phyloP scores from a whole-genome alignment of 129 eudicot species.

The Centrapalus pauciflorus region DNA sequence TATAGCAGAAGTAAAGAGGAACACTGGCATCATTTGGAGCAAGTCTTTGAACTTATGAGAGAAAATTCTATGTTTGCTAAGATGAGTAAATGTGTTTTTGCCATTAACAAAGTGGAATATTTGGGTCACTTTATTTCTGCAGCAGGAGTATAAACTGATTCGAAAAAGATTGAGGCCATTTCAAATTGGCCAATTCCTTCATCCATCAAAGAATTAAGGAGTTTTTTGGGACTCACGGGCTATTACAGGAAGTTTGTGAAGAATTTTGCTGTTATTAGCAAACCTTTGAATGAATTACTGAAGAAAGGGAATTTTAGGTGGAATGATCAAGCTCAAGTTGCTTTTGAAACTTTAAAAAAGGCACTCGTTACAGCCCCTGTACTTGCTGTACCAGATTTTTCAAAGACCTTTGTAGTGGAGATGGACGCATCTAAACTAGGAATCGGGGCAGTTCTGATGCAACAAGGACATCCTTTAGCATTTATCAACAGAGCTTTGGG shows the following conservation, averaged over 20 bases:
- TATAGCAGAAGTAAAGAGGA: neutral
- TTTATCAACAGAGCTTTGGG: neutral
- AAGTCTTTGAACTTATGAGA: too few relatives aligned
- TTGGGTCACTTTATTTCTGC: neutral
- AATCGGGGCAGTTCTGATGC: slow-evolving; percentile 10
- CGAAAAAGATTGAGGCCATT: too few relatives aligned
- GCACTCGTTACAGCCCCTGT: neutral
- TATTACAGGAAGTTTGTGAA: slow-evolving; percentile 5
- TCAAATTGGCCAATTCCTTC: too few relatives aligned
- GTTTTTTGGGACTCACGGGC: too few relatives aligned
- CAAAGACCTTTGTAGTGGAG: neutral
- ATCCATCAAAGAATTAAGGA: too few relatives aligned
- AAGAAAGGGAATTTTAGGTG: neutral
- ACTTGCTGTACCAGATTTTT: neutral
- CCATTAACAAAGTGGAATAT: neutral
- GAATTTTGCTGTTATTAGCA: neutral
- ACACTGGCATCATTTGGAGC: neutral
- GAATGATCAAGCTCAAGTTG: too few relatives aligned
- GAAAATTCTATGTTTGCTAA: neutral
- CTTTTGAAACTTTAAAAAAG: neutral
- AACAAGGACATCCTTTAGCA: neutral
- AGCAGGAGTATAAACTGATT: too few relatives aligned
- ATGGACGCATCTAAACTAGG: neutral
- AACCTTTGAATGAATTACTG: neutral
- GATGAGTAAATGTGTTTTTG: neutral